These are phyloP conservation scores for Penicillium sp. DNA, from an alignment of 2,329 filamentous ascomycete species.

Conservation along the genomic window DNA sequence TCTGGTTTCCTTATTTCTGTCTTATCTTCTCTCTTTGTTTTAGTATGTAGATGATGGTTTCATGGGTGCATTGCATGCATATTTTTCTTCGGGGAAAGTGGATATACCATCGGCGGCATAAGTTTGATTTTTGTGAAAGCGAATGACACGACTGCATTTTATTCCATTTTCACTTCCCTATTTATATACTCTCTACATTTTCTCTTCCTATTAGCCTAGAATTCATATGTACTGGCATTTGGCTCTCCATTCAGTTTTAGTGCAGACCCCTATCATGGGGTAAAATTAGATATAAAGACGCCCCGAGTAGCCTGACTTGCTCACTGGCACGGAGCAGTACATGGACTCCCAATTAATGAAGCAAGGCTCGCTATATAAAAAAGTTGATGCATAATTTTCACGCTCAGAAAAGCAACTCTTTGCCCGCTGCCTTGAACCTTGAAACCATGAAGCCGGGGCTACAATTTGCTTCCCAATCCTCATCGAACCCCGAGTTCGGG, in stretches of 20 bases:
- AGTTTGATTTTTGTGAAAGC: conserved; percentile 9
- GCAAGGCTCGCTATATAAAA: background rate
- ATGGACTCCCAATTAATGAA: background rate
- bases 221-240: background rate
- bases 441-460: conserved; percentile 17
- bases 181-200: background rate
- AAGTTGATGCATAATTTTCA: background rate
- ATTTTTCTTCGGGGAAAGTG: conserved; percentile 3
- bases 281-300: background rate
- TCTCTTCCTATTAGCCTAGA: background rate
- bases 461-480: conserved; percentile 20
- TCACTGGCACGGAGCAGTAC: background rate
- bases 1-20: background rate
- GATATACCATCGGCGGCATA: conserved; percentile 17
- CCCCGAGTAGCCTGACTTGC: background rate
- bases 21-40: background rate
- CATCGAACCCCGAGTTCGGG: conserved; percentile 15
- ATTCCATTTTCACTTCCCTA: background rate
- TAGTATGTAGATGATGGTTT: conserved; percentile 5
- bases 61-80: conserved; percentile 14
- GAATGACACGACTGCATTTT: background rate
- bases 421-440: conserved; percentile 15
- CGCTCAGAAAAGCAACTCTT: conserved; percentile 6
- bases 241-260: background rate
- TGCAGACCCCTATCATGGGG: background rate